Conservation (phyloP, 768 basidiomycete genomes). For the Suillus paluster region DNA sequence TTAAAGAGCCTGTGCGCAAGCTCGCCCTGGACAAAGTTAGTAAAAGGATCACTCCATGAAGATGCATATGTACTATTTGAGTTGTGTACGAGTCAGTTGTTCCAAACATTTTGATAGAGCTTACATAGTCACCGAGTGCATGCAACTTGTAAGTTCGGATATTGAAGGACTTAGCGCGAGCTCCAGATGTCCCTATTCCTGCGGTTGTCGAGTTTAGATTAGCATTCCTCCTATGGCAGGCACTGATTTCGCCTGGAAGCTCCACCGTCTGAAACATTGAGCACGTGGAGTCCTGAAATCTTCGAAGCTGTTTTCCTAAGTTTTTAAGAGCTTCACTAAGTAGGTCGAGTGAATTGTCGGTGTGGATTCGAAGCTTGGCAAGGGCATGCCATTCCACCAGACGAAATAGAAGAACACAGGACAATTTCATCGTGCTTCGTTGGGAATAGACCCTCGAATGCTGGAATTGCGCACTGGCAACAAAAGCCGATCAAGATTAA, state of each 20-base stretch:
- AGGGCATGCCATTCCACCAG: slow-evolving; percentile 22
- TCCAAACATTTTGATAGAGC: slow-evolving; percentile 27
- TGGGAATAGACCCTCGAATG: slow-evolving; percentile 43
- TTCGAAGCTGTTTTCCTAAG: background rate
- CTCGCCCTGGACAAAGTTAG: too few species aligned
- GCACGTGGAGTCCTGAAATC: slow-evolving; percentile 1
- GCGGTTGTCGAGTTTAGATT: background rate
- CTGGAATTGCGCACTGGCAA: slow-evolving; percentile 40
- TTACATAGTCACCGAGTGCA: background rate
- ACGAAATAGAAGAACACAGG: slow-evolving; percentile 24
- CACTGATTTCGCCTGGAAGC: slow-evolving; percentile 20
- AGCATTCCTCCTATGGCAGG: slow-evolving; percentile 8
- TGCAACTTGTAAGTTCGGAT: slow-evolving; percentile 11
- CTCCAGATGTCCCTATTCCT: background rate
- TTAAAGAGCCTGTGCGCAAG: slow-evolving; percentile 37
- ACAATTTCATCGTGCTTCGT: slow-evolving; percentile 25
- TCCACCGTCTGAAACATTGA: slow-evolving; percentile 22
- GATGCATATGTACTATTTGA: too few species aligned
- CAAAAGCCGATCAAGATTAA: too few species aligned
- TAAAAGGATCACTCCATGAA: too few species aligned
- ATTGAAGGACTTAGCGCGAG: slow-evolving; percentile 12
- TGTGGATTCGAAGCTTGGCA: slow-evolving; percentile 11
- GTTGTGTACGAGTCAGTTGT: slow-evolving; percentile 40
- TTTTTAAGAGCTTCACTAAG: background rate
- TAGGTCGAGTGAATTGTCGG: background rate